Evolutionary conservation across 768 basidiomycete genomes (phyloP).

Genomic region (Mycena vulgaris): DNA sequence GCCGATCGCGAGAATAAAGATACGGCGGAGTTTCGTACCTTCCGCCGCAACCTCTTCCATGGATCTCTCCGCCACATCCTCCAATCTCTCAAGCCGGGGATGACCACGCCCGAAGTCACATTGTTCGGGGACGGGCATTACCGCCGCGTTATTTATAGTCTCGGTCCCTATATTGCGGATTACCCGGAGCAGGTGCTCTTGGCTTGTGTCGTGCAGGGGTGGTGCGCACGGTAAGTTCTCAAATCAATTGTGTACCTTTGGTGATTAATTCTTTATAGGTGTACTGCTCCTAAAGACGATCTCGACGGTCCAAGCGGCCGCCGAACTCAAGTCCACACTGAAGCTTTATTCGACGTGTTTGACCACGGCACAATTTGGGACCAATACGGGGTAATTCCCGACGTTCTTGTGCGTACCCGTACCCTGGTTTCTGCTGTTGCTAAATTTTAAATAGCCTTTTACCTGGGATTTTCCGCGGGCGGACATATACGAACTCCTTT

Average conservation of each 20-base stretch:
- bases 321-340: conserved; percentile 39
- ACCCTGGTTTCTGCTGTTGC: background rate
- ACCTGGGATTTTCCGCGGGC: conserved; percentile 51
- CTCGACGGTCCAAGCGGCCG: conserved; percentile 43
- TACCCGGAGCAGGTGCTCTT: conserved; percentile 55
- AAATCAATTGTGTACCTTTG: background rate
- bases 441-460: conserved; percentile 48
- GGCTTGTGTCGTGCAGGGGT: conserved; percentile 51
- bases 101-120: conserved; percentile 45
- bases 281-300: conserved; percentile 40
- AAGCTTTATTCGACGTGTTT: conserved; percentile 39
- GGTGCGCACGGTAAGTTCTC: conserved; percentile 52
- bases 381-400: conserved; percentile 49
- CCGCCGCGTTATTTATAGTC: background rate
- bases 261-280: conserved; percentile 40
- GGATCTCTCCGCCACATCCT: conserved; percentile 44
- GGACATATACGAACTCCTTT: conserved; percentile 52
- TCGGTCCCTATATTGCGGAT: conserved; percentile 57
- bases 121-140: conserved; percentile 46
- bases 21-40: conserved; percentile 35
- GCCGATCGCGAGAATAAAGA: conserved; percentile 14
- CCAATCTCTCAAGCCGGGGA: conserved; percentile 39
- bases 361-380: conserved; percentile 46
- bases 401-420: conserved; percentile 48
- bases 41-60: conserved; percentile 51